Evolutionary conservation across 2,329 filamentous ascomycete species (phyloP).

Genomic region (Coniochaeta sp.): DNA sequence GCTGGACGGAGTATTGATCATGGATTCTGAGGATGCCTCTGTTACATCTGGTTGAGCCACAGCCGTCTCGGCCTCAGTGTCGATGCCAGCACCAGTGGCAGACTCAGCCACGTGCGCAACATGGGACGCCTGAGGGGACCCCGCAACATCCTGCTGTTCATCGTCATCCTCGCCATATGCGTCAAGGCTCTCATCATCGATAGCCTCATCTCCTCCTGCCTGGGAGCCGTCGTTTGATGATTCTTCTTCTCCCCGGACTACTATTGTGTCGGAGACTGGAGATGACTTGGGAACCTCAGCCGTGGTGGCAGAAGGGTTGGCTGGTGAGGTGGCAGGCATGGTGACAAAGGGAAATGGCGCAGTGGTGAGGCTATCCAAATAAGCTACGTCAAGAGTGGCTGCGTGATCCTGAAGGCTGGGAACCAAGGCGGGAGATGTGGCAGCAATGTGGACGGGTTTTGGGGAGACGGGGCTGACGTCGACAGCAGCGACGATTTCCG

Average conservation of each 20-base stretch:
- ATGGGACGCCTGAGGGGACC: not conserved
- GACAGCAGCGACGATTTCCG: constrained; percentile 44
- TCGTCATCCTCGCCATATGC: constrained; percentile 29
- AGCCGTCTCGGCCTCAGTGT: not conserved
- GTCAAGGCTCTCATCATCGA: constrained; percentile 41
- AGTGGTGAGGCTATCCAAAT: constrained; percentile 23
- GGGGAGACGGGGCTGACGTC: constrained; percentile 46
- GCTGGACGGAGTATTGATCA: constrained; percentile 26
- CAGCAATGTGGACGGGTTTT: constrained; percentile 33
- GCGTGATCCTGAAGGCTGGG: constrained; percentile 45
- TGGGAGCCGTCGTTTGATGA: constrained; percentile 18
- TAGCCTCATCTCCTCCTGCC: constrained; percentile 3
- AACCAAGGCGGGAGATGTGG: constrained; percentile 33
- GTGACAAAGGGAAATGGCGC: constrained; percentile 14
- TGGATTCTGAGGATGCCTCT: constrained; percentile 33
- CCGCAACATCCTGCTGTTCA: constrained; percentile 14
- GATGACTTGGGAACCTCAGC: constrained; percentile 14
- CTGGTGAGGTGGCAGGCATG: constrained; percentile 13
- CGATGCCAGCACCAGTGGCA: not conserved
- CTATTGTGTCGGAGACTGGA: constrained; percentile 20
- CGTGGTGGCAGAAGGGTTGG: constrained; percentile 9
- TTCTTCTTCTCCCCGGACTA: constrained; percentile 16
- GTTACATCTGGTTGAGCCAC: constrained; percentile 35
- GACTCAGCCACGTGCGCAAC: not conserved
- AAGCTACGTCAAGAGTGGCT: constrained; percentile 35